Evolutionary conservation across 768 basidiomycete genomes (phyloP), one percentile per base, ranked within the genome.

Genomic region (Termitomyces sp.): DNA sequence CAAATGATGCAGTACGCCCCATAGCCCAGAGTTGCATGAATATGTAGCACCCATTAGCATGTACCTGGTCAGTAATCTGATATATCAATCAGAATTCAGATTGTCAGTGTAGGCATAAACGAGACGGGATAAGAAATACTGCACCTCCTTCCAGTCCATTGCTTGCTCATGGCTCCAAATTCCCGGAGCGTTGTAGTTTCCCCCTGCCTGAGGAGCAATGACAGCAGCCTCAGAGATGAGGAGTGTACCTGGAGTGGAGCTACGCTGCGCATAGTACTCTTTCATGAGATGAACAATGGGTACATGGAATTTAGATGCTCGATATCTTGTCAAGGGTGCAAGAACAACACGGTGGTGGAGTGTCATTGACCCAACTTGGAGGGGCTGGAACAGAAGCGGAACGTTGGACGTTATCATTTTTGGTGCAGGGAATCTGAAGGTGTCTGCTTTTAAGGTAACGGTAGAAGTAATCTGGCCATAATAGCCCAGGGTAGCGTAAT

Each of bases 11-110:
- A 0, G 69, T 61, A 2, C 82, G 76, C 0, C 82, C 85, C 2
- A 82, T 62, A 1, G 84, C 84, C 74, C 83, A 82, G 1, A 84
- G 73, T 63, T 87, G 85, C 25, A 77, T 52, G 63, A 72, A 83
- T 23, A 86, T 77, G 64, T 70, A 73, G 13, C 70, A 76, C 0
- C 74, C 70, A 64, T 68, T 57, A 3, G 73, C 75, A 60, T 88
- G 86, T 0, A 86, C 84, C 6, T 78, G 49, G 76, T 69, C 57
- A 9, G 57, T 58, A 3, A 58, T 48, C 57, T 58, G n/a, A 10
- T n/a, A n/a, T n/a, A n/a, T n/a, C n/a, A 38, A 5, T 35, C 7
- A 43, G 4, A 29, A 29, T 29, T n/a, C 3, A 33, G 7, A 7
- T 6, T 16, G 22, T 35, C 2, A 12, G 20, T 32, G 27, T 20